Base-by-base conservation (phyloP, 192 early-diverging fungal species). In the Endogone sp. region DNA sequence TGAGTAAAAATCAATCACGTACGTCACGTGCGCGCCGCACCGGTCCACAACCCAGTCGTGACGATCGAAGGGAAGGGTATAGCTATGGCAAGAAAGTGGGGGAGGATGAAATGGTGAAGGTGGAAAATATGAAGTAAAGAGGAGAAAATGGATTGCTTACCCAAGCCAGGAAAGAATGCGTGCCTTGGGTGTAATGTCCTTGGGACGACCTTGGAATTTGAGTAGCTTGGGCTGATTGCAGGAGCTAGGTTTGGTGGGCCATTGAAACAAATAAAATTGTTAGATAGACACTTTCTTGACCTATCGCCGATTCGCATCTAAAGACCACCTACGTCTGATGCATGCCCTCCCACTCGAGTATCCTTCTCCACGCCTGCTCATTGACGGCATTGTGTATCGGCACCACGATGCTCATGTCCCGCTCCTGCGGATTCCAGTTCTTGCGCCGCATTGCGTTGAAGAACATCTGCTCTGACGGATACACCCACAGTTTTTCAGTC, bases 401-500 rank as follows among this genome's bases (percentile, higher is more conserved):
- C 3, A 97, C 91, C 3, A 97, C 90, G 8, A 91, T 84, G n/a
- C 81, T 71, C 92, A 97, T 95, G 74, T 97, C 95, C 21, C 79
- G 62, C 64, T 93, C 93, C 2, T 84, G 65, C 1, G 95, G 89
- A 61, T 85, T 68, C 93, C 93, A 95, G 74, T 91, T 92, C 69
- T 97, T 97, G 72, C 95, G 88, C 70, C 84, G 89, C 91, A 97
- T 94, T 1, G 95, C 95, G 64, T 97, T 97, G 81, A 91, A 97
- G 63, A 97, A 97, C 91, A 93, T 93, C 78, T 95, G 93, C 73
- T 96, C 93, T 23, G 91, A 93, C 8, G 95, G 95, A 68, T 97
- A 97, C 10, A 95, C 79, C 95, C 95, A 95, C 11, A 79, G 25
- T 56, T 82, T 71, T 10, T 83, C 79, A 20, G 84, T 81, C 3